phyloP scores from a whole-genome alignment of 2,329 filamentous ascomycete species.

The Botrytis pseudocinerea region DNA sequence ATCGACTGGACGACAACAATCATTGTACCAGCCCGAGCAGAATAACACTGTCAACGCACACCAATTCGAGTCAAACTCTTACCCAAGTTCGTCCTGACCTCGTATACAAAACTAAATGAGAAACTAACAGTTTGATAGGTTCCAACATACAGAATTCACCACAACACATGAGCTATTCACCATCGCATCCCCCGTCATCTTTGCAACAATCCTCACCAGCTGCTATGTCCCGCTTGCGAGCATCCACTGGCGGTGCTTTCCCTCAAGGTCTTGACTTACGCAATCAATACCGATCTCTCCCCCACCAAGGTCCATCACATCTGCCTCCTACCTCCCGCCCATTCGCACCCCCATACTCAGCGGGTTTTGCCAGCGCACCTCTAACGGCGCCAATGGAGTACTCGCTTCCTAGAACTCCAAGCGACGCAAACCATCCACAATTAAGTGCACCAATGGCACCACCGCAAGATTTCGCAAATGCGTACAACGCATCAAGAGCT shows the following conservation, averaged over 20 bases:
- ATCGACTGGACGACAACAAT: constrained; percentile 49
- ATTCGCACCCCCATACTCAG: constrained; percentile 47
- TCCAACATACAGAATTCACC: constrained; percentile 50
- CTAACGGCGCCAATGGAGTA: constrained; percentile 56
- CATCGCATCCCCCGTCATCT: constrained; percentile 43
- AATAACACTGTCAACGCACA: constrained; percentile 46
- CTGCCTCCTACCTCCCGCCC: constrained; percentile 38
- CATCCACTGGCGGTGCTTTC: constrained; percentile 50
- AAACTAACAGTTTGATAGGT: constrained; percentile 41
- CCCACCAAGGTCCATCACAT: constrained; percentile 37
- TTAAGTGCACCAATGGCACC: constrained; percentile 56
- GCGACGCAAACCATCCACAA: constrained; percentile 47
- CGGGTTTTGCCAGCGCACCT: constrained; percentile 55
- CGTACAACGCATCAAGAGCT: constrained; percentile 35
- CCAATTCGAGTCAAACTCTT: constrained; percentile 54
- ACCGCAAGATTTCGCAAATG: constrained; percentile 50
- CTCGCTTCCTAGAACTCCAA: constrained; percentile 49
- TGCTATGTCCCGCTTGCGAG: constrained; percentile 49
- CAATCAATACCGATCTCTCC: constrained; percentile 47
- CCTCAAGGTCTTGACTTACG: constrained; percentile 50
- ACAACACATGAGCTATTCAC: constrained; percentile 52
- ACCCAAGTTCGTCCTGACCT: constrained; percentile 47
- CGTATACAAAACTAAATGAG: constrained; percentile 31
- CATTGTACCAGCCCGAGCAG: constrained; percentile 53
- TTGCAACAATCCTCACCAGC: constrained; percentile 49